Conservation (phyloP, 2,329 filamentous ascomycete genomes). For the Emmonsiellopsis sp. region DNA sequence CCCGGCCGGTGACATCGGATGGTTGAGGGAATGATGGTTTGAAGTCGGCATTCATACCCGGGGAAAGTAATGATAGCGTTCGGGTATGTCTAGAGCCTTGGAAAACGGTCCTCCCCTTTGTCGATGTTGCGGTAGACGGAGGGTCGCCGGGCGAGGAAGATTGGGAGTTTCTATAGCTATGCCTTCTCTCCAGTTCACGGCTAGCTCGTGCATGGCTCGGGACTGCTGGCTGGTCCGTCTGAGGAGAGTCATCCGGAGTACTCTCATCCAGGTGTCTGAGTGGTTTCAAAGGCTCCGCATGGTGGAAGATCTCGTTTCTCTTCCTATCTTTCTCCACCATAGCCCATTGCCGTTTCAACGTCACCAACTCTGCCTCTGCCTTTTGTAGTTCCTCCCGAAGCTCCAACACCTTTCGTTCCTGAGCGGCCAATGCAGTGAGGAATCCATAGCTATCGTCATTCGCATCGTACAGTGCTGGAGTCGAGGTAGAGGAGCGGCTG, state of each 20-base stretch:
- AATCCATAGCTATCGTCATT: conserved; percentile 55
- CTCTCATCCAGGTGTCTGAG: conserved; percentile 32
- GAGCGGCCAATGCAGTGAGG: conserved; percentile 80
- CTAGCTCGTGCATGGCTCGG: conserved; percentile 27
- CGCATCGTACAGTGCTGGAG: conserved; percentile 12
- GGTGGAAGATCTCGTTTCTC: conserved; percentile 53
- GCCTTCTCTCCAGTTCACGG: conserved; percentile 63
- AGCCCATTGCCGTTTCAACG: conserved; percentile 77
- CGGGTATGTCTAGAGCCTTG: conserved; percentile 53
- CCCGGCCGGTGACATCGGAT: conserved; percentile 10
- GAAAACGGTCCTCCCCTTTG: conserved; percentile 54
- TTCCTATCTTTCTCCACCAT: conserved; percentile 68
- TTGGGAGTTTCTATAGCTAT: conserved; percentile 50
- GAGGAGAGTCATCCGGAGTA: conserved; percentile 6
- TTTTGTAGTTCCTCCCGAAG: conserved; percentile 78
- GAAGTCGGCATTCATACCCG: conserved; percentile 18
- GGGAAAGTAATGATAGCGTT: conserved; percentile 76
- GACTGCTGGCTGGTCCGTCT: conserved; percentile 14
- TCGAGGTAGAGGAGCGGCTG: conserved; percentile 15
- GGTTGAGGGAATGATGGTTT: conserved; percentile 12
- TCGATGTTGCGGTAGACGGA: conserved; percentile 22
- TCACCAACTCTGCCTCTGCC: conserved; percentile 67
- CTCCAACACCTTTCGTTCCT: conserved; percentile 85
- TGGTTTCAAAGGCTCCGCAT: conserved; percentile 50
- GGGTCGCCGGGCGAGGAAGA: conserved; percentile 31